These are phyloP conservation scores for Globisporangium emineosum DNA, from an alignment of 352 stramenopile species.

Conservation along the genomic window DNA sequence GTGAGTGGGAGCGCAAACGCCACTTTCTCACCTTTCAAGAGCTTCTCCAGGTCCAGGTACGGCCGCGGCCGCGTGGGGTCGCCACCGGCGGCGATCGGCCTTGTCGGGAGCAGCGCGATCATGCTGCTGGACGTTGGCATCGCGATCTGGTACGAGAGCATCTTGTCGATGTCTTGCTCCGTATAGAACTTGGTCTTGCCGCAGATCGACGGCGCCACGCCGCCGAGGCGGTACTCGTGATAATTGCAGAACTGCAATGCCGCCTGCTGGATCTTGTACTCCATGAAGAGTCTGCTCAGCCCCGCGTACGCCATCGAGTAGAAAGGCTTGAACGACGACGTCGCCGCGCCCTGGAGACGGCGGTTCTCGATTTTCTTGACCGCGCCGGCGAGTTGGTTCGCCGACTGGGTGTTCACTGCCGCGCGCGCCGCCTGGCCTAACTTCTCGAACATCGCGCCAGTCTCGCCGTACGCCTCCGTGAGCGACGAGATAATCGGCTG, in stretches of 20 bases:
- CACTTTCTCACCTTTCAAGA: neutral
- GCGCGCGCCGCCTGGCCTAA: too few relatives aligned
- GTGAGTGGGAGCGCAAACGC: neutral
- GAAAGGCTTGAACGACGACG: slow-evolving; percentile 15
- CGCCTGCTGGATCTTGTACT: slow-evolving; percentile 18
- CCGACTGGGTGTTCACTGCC: too few relatives aligned
- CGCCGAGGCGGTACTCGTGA: slow-evolving; percentile 20
- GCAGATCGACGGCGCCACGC: slow-evolving; percentile 14
- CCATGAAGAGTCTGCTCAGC: slow-evolving; percentile 17
- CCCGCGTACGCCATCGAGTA: slow-evolving; percentile 16
- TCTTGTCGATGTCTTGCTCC: neutral
- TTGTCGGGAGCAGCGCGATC: neutral
- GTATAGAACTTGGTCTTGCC: slow-evolving; percentile 6
- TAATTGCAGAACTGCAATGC: slow-evolving; percentile 24
- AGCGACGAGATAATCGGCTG: too few relatives aligned
- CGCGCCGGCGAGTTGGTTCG: neutral
- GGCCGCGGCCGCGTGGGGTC: too few relatives aligned
- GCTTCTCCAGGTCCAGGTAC: neutral
- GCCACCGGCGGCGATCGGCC: too few relatives aligned
- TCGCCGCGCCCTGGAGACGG: neutral
- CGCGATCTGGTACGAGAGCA: neutral
- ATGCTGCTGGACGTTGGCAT: neutral
- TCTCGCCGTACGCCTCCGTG: too few relatives aligned
- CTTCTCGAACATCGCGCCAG: too few relatives aligned
- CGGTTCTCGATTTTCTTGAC: neutral